A percentile compares a stretch with the other conserved stretches of the same genome.
phyloP scores from a whole-genome alignment of 805 yeast species.

The Wickerhamiella cacticola region DNA sequence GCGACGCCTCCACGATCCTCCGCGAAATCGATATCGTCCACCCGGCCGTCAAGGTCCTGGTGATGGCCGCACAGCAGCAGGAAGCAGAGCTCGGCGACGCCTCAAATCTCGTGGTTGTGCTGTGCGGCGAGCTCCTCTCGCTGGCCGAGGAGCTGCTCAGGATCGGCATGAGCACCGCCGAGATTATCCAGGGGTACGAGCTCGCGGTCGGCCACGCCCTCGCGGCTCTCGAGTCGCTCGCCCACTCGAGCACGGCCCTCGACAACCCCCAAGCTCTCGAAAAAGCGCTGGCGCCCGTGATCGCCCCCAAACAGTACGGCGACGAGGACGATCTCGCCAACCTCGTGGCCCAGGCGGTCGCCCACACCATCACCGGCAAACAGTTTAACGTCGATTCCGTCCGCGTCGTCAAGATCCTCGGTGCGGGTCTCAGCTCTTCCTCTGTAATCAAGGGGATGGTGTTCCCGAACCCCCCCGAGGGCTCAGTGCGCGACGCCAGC shows the following conservation, averaged over 20 bases:
- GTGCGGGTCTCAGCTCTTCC: slow-evolving; percentile 61
- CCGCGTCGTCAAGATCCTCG: slow-evolving; percentile 95
- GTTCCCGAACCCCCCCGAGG: slow-evolving; percentile 95
- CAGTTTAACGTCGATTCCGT: slow-evolving; percentile 82
- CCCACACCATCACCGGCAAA: slow-evolving; percentile 54
- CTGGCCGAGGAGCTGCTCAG: slow-evolving; percentile 76
- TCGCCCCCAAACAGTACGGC: slow-evolving; percentile 89
- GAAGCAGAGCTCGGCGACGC: slow-evolving; percentile 96
- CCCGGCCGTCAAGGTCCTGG: slow-evolving; percentile 91
- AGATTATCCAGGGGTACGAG: slow-evolving; percentile 84
- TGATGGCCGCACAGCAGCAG: slow-evolving; percentile 95
- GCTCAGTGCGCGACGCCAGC: slow-evolving; percentile 47
- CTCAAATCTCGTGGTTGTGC: slow-evolving; percentile 77
- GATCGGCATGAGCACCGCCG: slow-evolving; percentile 81
- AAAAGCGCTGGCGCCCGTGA: slow-evolving; percentile 73
- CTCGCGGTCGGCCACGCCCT: slow-evolving; percentile 70
- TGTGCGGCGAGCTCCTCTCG: slow-evolving; percentile 85
- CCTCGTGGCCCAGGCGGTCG: slow-evolving; percentile 75
- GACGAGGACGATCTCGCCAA: slow-evolving; percentile 64
- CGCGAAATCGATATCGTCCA: slow-evolving; percentile 88
- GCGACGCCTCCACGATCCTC: slow-evolving; percentile 96
- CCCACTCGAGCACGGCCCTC: slow-evolving; percentile 50
- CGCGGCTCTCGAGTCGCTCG: slow-evolving; percentile 47
- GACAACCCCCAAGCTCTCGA: slow-evolving; percentile 42
- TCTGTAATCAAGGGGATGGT: slow-evolving; percentile 94